A percentile compares a stretch with the other conserved stretches of the same genome.
Conservation (phyloP, 2,329 filamentous ascomycete genomes). For the Mariannaea elegans region DNA sequence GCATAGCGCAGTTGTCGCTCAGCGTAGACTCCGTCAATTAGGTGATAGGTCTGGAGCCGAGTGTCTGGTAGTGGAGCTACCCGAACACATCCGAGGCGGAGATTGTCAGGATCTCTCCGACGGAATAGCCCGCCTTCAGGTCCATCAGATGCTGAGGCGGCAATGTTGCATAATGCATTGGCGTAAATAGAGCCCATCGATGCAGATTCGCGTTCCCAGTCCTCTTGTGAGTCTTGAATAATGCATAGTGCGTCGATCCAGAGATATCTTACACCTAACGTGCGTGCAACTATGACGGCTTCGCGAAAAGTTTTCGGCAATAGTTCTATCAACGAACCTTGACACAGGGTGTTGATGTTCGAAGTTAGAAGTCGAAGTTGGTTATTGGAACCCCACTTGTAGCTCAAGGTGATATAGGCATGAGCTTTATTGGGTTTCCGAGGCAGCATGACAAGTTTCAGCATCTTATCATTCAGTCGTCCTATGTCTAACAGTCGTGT, state of each 20-base stretch:
- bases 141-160: neutral
- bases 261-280: neutral
- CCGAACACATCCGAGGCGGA: neutral
- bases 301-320: neutral
- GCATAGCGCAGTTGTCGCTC: neutral
- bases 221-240: neutral
- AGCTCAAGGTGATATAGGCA: neutral
- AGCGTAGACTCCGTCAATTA: neutral
- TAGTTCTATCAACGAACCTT: neutral
- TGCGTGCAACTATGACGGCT: neutral
- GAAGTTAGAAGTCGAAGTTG: neutral
- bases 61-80: neutral
- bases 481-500: too few relatives aligned
- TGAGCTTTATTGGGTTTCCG: too few relatives aligned
- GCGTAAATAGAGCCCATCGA: neutral
- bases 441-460: neutral
- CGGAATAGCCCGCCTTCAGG: constrained; percentile 1
- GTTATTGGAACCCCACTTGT: neutral
- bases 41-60: neutral
- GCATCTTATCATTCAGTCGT: neutral
- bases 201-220: neutral
- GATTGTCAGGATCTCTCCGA: neutral
- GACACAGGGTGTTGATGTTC: neutral
- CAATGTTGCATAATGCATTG: constrained; percentile 5
- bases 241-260: neutral